Conservation (phyloP, 148 eudicot genomes). For the Rhododendron ferrugineum region DNA sequence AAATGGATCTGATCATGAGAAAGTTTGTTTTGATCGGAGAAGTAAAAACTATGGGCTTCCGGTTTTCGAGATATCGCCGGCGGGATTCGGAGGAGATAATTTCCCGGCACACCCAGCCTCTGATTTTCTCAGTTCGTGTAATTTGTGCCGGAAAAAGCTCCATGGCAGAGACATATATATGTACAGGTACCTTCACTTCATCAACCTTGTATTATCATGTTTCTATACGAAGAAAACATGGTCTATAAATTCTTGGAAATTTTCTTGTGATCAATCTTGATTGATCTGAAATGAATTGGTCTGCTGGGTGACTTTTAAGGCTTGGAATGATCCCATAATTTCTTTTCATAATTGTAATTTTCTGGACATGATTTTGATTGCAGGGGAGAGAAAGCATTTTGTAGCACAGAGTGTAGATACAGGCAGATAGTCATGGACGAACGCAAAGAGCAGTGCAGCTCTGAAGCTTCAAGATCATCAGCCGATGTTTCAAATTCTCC, state of each 20-base stretch:
- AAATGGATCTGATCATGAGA: conserved; percentile 17
- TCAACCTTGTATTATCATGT: not conserved
- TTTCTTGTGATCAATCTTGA: not conserved
- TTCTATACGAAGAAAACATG: not conserved
- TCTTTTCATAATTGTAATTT: not conserved
- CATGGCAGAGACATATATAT: not conserved
- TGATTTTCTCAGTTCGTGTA: not conserved
- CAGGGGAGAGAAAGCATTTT: conserved; percentile 93
- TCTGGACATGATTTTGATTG: not conserved
- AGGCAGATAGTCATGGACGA: conserved; percentile 61
- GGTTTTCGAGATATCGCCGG: conserved; percentile 43
- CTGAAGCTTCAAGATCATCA: conserved; percentile 39
- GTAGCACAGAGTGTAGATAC: conserved; percentile 77
- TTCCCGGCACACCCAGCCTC: not conserved
- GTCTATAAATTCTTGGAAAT: not conserved
- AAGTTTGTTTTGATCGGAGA: conserved; percentile 8
- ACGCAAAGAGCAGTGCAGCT: conserved; percentile 42
- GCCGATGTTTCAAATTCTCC: conserved; percentile 37
- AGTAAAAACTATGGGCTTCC: conserved; percentile 10
- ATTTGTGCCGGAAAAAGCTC: not conserved
- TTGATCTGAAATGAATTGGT: not conserved
- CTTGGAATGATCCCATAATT: not conserved
- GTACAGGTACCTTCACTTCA: not conserved
- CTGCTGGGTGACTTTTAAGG: not conserved
- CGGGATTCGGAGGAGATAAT: not conserved